Percentiles rank a stretch among this genome's conserved stretches.
Evolutionary conservation across 768 basidiomycete genomes (phyloP).

Genomic region (Lactarius quietus): DNA sequence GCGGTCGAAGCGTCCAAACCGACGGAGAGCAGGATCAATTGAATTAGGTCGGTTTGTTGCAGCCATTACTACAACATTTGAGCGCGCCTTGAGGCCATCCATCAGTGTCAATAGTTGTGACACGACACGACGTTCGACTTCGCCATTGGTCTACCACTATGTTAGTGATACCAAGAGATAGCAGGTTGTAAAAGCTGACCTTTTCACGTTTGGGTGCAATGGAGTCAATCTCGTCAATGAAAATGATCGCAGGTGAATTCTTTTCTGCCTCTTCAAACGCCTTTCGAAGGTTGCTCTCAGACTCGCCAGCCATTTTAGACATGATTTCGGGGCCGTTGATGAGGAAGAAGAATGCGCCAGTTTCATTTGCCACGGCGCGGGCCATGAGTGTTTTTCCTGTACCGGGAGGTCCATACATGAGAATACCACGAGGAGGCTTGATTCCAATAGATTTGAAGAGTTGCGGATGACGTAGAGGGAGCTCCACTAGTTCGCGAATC

Average conservation of each 20-base stretch:
- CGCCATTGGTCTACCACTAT: slow-evolving; percentile 82
- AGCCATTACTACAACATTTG: slow-evolving; percentile 99
- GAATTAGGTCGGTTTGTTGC: slow-evolving; percentile 99
- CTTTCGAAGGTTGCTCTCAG: slow-evolving; percentile 94
- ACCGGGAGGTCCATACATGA: slow-evolving; percentile 98
- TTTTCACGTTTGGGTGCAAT: slow-evolving; percentile 99
- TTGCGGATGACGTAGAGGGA: slow-evolving; percentile 97
- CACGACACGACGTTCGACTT: slow-evolving; percentile 98
- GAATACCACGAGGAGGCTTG: slow-evolving; percentile 98
- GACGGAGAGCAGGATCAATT: slow-evolving; percentile 96
- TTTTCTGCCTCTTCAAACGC: slow-evolving; percentile 99
- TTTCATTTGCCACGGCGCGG: slow-evolving; percentile 98
- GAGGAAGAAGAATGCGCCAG: slow-evolving; percentile 99
- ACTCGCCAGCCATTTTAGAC: slow-evolving; percentile 99
- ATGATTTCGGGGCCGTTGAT: slow-evolving; percentile 99
- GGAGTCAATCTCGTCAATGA: slow-evolving; percentile 99
- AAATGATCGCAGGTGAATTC: slow-evolving; percentile 99
- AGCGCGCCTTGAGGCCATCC: slow-evolving; percentile 98
- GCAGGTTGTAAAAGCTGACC: slow-evolving; percentile 40
- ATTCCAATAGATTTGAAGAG: slow-evolving; percentile 99
- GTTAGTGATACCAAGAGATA: slow-evolving; percentile 8
- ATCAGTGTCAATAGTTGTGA: slow-evolving; percentile 98
- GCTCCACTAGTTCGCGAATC: slow-evolving; percentile 97
- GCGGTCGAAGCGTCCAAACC: slow-evolving; percentile 98
- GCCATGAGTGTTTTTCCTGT: slow-evolving; percentile 99